Base-by-base conservation (phyloP, 441 rosid species). In the Macaranga tanarius region DNA sequence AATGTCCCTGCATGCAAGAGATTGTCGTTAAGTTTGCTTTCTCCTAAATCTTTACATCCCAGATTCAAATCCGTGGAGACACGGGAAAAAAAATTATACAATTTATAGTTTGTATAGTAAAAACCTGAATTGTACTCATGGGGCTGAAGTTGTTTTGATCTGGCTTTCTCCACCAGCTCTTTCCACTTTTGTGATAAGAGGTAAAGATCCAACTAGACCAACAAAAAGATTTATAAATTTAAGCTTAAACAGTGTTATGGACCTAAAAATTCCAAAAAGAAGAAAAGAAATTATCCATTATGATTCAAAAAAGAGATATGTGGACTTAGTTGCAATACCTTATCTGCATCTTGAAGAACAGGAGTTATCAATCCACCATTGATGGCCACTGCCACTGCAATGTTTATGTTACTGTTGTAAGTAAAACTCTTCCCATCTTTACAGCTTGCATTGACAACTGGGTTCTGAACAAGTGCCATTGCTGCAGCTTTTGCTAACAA, bases 341-440 rank as follows among this genome's bases (percentile, higher is more conserved):
- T 95, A 76, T 93, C 97, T 0, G 97, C 98, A 79, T 92, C 97
- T 83, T 88, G 97, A 69, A 95, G 96, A 77, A 95, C 97, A 76
- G 98, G 99, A 28, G 99, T 95, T 56, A 95, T 95, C 87, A 95
- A 74, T 23, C 99, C 97, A 17, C 99, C 99, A 79, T 89, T 85
- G 74, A 93, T 86, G 31, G 99, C 98, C 75, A 95, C 99, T 0
- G 99, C 99, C 38, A 95, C 97, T 0, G 98, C 98, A 66, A 95
- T 83, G 89, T 93, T 93, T 68, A 93, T 86, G 71, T 69, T 91
- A 73, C 80, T 77, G 69, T 91, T 93, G 77, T 91, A 86, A 45
- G 84, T 84, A 79, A 91, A 91, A 77, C 92, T 89, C 83, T 88
- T 95, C 15, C 99, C 97, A 79, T 92, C 96, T 82, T 87, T 95